Base-by-base conservation (phyloP, 768 basidiomycete species). In the Xanthoconium stramineum region DNA sequence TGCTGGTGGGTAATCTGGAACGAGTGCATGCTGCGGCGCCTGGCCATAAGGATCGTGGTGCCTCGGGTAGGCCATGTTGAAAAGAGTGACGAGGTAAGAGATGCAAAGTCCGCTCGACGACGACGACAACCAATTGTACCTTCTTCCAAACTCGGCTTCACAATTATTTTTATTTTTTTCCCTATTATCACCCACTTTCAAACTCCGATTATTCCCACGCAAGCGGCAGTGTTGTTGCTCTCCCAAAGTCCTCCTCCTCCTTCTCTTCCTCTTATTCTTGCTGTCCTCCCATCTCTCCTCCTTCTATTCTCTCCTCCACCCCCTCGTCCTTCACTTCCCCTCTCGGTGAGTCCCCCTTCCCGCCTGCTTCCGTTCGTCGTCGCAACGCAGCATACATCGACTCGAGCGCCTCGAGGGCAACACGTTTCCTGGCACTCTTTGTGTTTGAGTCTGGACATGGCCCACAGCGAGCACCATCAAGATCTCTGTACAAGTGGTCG, bases 1-100 rank as follows among this genome's bases (percentile, higher is more conserved):
- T 45, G 49, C 52, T 13, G 75, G 72, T 3, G 75, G 73, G 55
- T 75, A 77, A 46, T 78, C 75, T 51, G 71, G 71, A 35, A 56
- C 49, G 57, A 70, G 61, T 55, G 64, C 71, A 45, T 72, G 67
- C 59, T 68, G 71, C 55, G 58, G 67, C 52, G 58, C 60, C 53
- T 72, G 68, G 53, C 59, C 60, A 24, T 59, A 83, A 71, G 78
- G 80, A 76, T 80, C 78, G 77, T 76, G 65, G 65, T 81, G 79
- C 49, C 77, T 61, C 50, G 71, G 76, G 60, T 85, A 80, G 52
- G 84, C 79, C 84, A 86, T 86, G 58, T 11, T 19, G 19, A 14
- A 48, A 48, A 12, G 46, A 35, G 13, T 30, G 45, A 36, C 35
- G 47, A 36, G 6, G 44, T 13, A 44, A 15, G 20, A 39, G 9